phyloP scores from a whole-genome alignment of 2,329 filamentous ascomycete genomes.

The Monilinia polystroma region DNA sequence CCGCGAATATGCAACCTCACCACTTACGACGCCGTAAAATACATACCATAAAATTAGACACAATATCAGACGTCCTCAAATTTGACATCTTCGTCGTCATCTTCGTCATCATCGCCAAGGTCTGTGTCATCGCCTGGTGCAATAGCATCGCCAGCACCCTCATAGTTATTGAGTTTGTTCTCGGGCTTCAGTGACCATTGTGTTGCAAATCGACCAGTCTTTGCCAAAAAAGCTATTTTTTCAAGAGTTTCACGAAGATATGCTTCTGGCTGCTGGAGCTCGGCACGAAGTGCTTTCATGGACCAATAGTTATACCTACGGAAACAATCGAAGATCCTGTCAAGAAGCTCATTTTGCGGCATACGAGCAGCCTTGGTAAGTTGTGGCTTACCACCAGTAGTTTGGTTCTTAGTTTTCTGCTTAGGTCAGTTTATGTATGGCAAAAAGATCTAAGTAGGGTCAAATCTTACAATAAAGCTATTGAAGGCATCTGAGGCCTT shows the following conservation, averaged over 20 bases:
- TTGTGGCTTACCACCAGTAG: slow-evolving; percentile 61
- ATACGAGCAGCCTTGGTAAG: slow-evolving; percentile 89
- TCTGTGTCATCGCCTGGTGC: slow-evolving; percentile 49
- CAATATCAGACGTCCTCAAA: slow-evolving; percentile 69
- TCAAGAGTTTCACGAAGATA: slow-evolving; percentile 85
- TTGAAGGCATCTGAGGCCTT: slow-evolving; percentile 47
- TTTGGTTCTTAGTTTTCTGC: slow-evolving; percentile 51
- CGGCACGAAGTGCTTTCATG: slow-evolving; percentile 78
- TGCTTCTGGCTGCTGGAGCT: slow-evolving; percentile 84
- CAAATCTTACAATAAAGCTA: slow-evolving; percentile 56
- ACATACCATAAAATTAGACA: slow-evolving; percentile 1
- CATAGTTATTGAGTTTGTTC: slow-evolving; percentile 56
- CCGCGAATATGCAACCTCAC: slow-evolving; percentile 15
- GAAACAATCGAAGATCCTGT: slow-evolving; percentile 82
- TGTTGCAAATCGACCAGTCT: slow-evolving; percentile 80
- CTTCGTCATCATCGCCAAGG: slow-evolving; percentile 56
- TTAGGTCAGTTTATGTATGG: slow-evolving; percentile 18
- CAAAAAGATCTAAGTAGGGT: background rate
- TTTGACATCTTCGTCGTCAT: slow-evolving; percentile 65
- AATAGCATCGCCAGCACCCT: slow-evolving; percentile 52
- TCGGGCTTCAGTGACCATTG: slow-evolving; percentile 79
- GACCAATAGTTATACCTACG: slow-evolving; percentile 87
- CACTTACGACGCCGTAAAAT: slow-evolving; percentile 19
- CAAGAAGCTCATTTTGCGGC: slow-evolving; percentile 81
- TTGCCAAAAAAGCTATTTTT: slow-evolving; percentile 77